phyloP scores from a whole-genome alignment of 163 green algal genomes.

The Chloromonas sp. region DNA sequence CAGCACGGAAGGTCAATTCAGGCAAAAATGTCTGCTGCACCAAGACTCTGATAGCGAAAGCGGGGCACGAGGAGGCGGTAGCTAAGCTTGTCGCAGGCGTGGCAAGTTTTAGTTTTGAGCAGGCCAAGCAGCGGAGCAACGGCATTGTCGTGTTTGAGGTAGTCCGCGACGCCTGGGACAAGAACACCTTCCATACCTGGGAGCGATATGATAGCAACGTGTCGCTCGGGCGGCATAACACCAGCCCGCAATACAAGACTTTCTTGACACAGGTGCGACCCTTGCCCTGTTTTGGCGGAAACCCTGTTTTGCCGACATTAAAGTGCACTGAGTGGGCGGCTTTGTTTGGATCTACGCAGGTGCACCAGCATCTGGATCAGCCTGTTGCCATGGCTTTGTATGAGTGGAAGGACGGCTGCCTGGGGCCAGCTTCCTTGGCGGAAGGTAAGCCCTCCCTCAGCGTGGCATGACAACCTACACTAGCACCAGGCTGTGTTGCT shows the following conservation, averaged over 20 bases:
- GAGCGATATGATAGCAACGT: conserved; percentile 68
- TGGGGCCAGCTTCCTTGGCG: conserved; percentile 52
- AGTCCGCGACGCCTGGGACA: conserved; percentile 32
- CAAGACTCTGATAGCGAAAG: conserved; percentile 61
- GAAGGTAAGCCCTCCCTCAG: conserved; percentile 26
- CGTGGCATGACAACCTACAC: too few species aligned
- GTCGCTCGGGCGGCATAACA: conserved; percentile 57
- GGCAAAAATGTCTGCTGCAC: conserved; percentile 44
- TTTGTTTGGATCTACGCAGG: conserved; percentile 22
- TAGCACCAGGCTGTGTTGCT: too few species aligned
- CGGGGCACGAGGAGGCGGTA: conserved; percentile 38
- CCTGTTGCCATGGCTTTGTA: conserved; percentile 75
- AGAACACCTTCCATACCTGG: conserved; percentile 71
- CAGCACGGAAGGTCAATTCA: conserved; percentile 8
- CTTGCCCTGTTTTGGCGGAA: conserved; percentile 10
- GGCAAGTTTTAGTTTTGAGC: conserved; percentile 35
- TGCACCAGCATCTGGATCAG: conserved; percentile 46
- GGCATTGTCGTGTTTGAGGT: conserved; percentile 54
- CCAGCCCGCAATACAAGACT: conserved; percentile 28
- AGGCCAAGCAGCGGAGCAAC: conserved; percentile 28
- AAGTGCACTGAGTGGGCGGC: too few species aligned
- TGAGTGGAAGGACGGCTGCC: conserved; percentile 62
- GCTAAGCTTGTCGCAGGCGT: conserved; percentile 46
- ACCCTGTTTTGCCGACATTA: too few species aligned
- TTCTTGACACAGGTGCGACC: conserved; percentile 63